These are phyloP conservation scores for Pyropia yezoensis DNA, from an alignment of 23 red algal genomes.

Conservation along the genomic window DNA sequence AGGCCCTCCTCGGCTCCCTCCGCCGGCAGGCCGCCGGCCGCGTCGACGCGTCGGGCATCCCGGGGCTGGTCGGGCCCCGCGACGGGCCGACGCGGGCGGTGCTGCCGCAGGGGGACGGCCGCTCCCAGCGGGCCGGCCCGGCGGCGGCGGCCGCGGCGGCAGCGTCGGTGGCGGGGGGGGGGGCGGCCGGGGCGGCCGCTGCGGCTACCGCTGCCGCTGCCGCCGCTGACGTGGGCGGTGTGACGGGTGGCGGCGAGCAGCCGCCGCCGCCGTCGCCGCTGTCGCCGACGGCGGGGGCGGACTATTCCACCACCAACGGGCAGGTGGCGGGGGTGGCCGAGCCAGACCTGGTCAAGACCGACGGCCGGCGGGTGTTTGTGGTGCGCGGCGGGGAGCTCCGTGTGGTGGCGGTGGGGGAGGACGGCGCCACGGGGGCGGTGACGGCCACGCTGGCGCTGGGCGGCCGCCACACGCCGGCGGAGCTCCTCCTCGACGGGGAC, in stretches of 20 bases:
- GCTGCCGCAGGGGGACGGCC: no score
- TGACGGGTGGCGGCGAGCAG: no score
- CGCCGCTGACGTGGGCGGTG: conserved; percentile 1
- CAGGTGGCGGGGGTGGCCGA: conserved; percentile 51
- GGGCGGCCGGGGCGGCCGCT: no score
- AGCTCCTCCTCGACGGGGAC: conserved; percentile 56
- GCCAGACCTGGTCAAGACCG: conserved; percentile 54
- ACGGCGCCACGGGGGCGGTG: conserved; percentile 20
- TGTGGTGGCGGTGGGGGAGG: conserved; percentile 19
- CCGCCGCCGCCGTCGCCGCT: conserved; percentile 5
- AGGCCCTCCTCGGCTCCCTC: no score
- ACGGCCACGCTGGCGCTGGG: conserved; percentile 17
- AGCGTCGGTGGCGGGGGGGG: no score
- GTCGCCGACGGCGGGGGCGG: conserved; percentile 20
- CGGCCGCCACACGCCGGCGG: conserved; percentile 14
- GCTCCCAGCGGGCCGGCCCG: no score
- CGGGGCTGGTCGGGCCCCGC: no score
- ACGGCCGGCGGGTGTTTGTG: conserved; percentile 43
- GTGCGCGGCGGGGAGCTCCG: conserved; percentile 27
- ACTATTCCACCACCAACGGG: conserved; percentile 43
- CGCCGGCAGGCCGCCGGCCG: no score
- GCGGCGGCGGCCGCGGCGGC: no score
- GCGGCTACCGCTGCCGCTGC: conserved; percentile 1
- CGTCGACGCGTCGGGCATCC: no score
- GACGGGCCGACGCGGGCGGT: no score